Evolutionary conservation across 75 land plant genomes (phyloP).

Genomic region (Pseudotsuga menziesii): DNA sequence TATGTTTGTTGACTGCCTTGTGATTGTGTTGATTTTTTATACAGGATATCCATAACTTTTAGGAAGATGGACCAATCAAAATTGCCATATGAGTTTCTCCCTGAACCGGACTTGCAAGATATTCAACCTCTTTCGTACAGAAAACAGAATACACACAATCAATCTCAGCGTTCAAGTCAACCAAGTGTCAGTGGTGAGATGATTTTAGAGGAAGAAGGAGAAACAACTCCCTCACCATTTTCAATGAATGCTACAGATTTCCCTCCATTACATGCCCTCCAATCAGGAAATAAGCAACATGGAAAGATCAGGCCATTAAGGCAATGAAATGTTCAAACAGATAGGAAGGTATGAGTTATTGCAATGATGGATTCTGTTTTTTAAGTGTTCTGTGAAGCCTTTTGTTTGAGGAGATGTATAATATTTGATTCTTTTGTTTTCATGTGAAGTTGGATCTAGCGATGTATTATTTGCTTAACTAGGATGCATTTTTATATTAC

Average conservation of each 20-base stretch:
- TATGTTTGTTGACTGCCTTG: not conserved
- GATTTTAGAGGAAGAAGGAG: not conserved
- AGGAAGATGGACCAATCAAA: conserved; percentile 66
- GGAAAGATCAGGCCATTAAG: not conserved
- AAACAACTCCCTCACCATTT: not conserved
- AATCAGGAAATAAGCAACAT: not conserved
- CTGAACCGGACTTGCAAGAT: conserved; percentile 46
- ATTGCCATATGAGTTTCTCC: conserved; percentile 35
- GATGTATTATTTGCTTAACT: too few species aligned
- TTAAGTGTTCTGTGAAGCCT: not conserved
- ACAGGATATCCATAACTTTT: conserved; percentile 76
- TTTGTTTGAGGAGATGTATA: not conserved
- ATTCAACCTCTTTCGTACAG: conserved; percentile 29
- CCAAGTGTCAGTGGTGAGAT: not conserved
- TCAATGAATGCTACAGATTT: not conserved
- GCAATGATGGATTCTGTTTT: not conserved
- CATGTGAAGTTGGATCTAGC: too few species aligned
- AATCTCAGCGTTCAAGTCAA: not conserved
- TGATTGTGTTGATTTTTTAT: not conserved
- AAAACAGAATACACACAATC: not conserved
- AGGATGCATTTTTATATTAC: too few species aligned
- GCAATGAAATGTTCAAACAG: not conserved
- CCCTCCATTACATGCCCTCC: not conserved
- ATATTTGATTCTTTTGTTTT: not conserved
- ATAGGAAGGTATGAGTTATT: not conserved